Conservation (phyloP, 2,329 filamentous ascomycete species). For the Penicillium glabrum region DNA sequence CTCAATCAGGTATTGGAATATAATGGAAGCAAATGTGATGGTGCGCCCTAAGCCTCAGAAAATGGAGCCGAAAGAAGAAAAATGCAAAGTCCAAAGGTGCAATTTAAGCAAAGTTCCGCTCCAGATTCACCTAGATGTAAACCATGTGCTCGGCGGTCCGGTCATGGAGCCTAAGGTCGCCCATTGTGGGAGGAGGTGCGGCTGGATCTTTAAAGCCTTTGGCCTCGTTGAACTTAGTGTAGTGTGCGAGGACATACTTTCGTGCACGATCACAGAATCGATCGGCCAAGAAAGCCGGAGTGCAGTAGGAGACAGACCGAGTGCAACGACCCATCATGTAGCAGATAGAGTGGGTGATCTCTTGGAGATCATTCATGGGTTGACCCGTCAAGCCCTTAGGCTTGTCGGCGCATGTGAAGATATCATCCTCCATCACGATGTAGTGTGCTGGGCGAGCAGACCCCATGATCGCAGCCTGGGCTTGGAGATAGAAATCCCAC, state of each 20-base stretch:
- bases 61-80: neutral
- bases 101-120: neutral
- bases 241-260: slow-evolving; percentile 15
- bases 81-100: neutral
- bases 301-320: slow-evolving; percentile 22
- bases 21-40: too few relatives aligned
- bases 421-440: slow-evolving; percentile 66
- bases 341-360: slow-evolving; percentile 23
- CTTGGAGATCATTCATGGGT: slow-evolving; percentile 13
- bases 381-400: neutral
- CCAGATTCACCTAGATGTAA: slow-evolving; percentile 12
- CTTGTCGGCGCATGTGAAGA: slow-evolving; percentile 49
- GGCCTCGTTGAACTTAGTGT: neutral
- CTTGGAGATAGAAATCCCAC: slow-evolving; percentile 82
- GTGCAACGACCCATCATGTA: slow-evolving; percentile 28
- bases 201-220: neutral
- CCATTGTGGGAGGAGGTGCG: neutral
- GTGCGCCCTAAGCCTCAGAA: too few relatives aligned
- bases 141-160: slow-evolving; percentile 9
- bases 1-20: too few relatives aligned
- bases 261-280: slow-evolving; percentile 22
- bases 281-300: slow-evolving; percentile 27
- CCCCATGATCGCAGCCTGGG: slow-evolving; percentile 75
- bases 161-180: neutral
- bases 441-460: slow-evolving; percentile 83